Evolutionary conservation across 371 early-diverging fungal species (phyloP), one percentile per base, ranked within the genome.

Genomic region (Circinella minor): DNA sequence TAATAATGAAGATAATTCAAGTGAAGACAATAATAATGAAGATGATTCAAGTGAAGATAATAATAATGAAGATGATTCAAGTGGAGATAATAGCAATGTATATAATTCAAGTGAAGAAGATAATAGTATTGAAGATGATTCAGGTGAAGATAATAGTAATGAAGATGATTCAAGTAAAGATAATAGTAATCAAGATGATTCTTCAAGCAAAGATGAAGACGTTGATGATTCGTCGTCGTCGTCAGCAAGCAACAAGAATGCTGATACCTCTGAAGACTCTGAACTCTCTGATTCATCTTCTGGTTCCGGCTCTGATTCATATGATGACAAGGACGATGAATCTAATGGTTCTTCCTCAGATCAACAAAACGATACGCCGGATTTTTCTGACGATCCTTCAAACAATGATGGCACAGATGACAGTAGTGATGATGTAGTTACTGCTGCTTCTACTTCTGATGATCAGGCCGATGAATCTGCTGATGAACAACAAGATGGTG

Each of bases 401-500:
- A 55, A 9, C 3, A 47, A 15, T 3, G 15, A 15, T 15, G 15
- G 3, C 47, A 47, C 11, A 9, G 47, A 15, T 15, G 15, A 47
- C 47, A 47, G 15, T 15, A 15, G 47, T 51, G 51, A 8, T 7
- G 15, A 5, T 51, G 14, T 13, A 51, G 51, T 1, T 51, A 6
- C 8, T 51, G 15, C 51, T n/a, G 51, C n/a, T 51, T 5, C 51
- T 51, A 17, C 51, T n/a, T 13, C 51, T 51, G 49, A 49, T 15
- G 49, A 49, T 9, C 39, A 49, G 14, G 4, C 49, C 4, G 49
- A 49, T 9, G 6, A 49, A 49, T 15, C 49, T 15, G 49, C n/a
- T 49, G 13, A 13, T 57, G n/a, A n/a, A n/a, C n/a, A n/a, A n/a
- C 57, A 57, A 57, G 60, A 59, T 59, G 60, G 10, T 27, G 27